Evolutionary conservation across 2,329 filamentous ascomycete species (phyloP).

Genomic region (Colletotrichum tamarilloi): DNA sequence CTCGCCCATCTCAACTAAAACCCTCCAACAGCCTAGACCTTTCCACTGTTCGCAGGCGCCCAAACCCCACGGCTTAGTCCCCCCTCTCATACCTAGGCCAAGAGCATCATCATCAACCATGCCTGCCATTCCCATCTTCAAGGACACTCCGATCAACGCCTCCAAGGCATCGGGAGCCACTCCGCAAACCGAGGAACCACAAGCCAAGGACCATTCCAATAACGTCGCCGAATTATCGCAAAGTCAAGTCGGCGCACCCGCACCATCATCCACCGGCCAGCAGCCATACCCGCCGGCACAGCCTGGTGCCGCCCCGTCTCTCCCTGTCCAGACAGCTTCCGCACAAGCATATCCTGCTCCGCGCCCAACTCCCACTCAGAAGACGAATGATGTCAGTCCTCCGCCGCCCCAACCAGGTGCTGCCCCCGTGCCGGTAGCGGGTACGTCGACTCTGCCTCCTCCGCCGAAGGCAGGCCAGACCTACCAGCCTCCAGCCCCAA

Average conservation of each 20-base stretch:
- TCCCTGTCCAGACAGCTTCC: slow-evolving; percentile 56
- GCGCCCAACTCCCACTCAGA: slow-evolving; percentile 57
- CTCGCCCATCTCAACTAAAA: slow-evolving; percentile 1
- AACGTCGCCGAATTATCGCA: slow-evolving; percentile 33
- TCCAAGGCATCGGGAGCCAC: slow-evolving; percentile 63
- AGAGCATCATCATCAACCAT: slow-evolving; percentile 47
- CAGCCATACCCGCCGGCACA: slow-evolving; percentile 54
- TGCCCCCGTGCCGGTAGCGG: slow-evolving; percentile 55
- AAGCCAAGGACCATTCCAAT: slow-evolving; percentile 2
- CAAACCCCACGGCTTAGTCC: slow-evolving; percentile 7
- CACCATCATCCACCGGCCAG: slow-evolving; percentile 38
- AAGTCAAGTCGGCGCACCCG: slow-evolving; percentile 37
- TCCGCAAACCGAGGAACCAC: slow-evolving; percentile 51
- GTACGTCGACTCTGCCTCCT: slow-evolving; percentile 53
- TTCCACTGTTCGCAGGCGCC: not conserved
- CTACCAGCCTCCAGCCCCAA: slow-evolving; percentile 48
- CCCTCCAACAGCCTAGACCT: not conserved
- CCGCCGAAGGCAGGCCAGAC: slow-evolving; percentile 63
- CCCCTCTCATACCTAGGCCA: slow-evolving; percentile 19
- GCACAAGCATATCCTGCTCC: slow-evolving; percentile 47
- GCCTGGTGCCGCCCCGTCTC: slow-evolving; percentile 57
- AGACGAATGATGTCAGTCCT: slow-evolving; percentile 49
- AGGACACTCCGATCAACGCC: slow-evolving; percentile 67
- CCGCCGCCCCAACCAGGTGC: slow-evolving; percentile 69
- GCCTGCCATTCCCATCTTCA: slow-evolving; percentile 71